Evolutionary conservation across 1,284 basidiomycete genomes (phyloP).

Genomic region (Malassezia globosa): DNA sequence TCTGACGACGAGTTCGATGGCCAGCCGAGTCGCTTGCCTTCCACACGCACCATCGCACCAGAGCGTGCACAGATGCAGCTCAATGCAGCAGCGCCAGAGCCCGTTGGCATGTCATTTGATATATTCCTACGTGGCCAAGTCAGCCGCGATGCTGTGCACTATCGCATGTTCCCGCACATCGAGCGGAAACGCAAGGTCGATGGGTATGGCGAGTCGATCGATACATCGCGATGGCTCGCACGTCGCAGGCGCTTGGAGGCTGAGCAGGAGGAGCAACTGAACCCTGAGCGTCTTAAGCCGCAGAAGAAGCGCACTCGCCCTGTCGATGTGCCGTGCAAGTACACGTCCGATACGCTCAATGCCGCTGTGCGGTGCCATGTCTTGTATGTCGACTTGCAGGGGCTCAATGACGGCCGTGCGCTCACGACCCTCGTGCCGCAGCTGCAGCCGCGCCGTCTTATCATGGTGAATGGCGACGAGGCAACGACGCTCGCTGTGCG

Average conservation of each 20-base stretch:
- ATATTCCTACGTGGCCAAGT: conserved; percentile 93
- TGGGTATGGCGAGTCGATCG: conserved; percentile 86
- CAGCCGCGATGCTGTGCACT: conserved; percentile 65
- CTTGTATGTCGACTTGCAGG: conserved; percentile 87
- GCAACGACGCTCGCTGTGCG: conserved; percentile 20
- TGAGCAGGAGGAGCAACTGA: conserved; percentile 20
- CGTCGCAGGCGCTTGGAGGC: conserved; percentile 30
- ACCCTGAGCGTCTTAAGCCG: conserved; percentile 59
- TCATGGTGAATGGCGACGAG: conserved; percentile 37
- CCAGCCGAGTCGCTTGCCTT: conserved; percentile 48
- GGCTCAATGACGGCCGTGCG: conserved; percentile 86
- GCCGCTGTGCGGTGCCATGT: conserved; percentile 72
- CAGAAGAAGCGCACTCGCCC: conserved; percentile 57
- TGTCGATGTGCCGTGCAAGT: conserved; percentile 82
- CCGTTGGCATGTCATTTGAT: conserved; percentile 68
- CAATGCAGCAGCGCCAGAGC: conserved; percentile 46
- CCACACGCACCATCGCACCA: conserved; percentile 21
- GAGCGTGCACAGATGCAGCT: neutral
- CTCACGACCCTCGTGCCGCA: conserved; percentile 93
- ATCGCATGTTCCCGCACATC: conserved; percentile 92
- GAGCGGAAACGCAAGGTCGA: conserved; percentile 85
- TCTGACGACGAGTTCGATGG: conserved; percentile 57
- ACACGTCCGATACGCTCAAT: conserved; percentile 61
- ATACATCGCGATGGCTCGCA: conserved; percentile 57
- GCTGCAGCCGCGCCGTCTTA: conserved; percentile 65